Conservation (phyloP, 2,329 filamentous ascomycete genomes). For the Periconia sp. region DNA sequence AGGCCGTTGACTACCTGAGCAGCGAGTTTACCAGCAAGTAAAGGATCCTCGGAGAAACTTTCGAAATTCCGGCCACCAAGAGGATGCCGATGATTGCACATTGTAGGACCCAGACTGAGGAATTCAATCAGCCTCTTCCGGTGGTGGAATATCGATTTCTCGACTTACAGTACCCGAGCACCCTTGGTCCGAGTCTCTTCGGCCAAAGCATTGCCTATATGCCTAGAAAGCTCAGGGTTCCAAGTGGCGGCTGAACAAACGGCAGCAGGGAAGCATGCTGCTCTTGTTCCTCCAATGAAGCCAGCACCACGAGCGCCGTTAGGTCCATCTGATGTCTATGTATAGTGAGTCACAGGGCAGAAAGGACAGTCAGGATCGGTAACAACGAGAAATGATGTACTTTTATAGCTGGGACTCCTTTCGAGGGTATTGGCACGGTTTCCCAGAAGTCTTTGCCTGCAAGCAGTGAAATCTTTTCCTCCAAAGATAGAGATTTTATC, state of each 20-base stretch:
- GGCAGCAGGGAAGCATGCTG: conserved; percentile 75
- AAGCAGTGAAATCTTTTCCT: conserved; percentile 39
- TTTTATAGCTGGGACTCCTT: conserved; percentile 62
- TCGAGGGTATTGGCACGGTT: conserved; percentile 60
- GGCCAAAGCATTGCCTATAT: conserved; percentile 66
- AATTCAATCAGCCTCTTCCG: background rate
- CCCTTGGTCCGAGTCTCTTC: conserved; percentile 72
- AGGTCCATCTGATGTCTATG: conserved; percentile 66
- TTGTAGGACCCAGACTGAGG: conserved; percentile 66
- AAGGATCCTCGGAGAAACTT: conserved; percentile 70
- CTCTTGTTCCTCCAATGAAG: conserved; percentile 65
- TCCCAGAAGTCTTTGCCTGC: conserved; percentile 66
- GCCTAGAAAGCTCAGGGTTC: conserved; percentile 62
- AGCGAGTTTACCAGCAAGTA: conserved; percentile 67
- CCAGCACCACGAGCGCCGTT: conserved; percentile 66
- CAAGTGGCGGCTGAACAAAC: conserved; percentile 70
- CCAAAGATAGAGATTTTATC: conserved; percentile 34
- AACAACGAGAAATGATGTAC: conserved; percentile 12
- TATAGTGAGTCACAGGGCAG: background rate
- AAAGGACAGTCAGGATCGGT: background rate
- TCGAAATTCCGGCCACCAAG: conserved; percentile 81
- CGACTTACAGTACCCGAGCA: conserved; percentile 62
- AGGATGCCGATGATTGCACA: conserved; percentile 79
- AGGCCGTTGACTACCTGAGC: conserved; percentile 63
- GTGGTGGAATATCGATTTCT: background rate